Evolutionary conservation across 1,139 yeast genomes (phyloP), one percentile per base, ranked within the genome.

Genomic region (Candida freyschussii): DNA sequence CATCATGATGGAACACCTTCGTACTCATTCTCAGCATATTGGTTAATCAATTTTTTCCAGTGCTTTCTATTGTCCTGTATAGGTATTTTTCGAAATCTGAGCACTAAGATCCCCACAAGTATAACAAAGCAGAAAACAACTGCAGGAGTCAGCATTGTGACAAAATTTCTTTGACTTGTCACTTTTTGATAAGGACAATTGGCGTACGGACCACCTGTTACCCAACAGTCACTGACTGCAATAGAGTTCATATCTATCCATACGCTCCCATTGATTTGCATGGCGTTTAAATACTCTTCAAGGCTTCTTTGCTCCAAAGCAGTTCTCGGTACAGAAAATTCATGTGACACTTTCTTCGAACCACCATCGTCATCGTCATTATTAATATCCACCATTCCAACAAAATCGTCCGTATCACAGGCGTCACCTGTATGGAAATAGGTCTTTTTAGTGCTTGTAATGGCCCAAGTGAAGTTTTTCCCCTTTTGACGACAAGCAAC

Each of bases 191-290:
- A 89, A 0, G 96, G 95, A 55, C 98, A 89, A 21, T 62, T 57
- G 0, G 93, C 80, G 40, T 73, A 69, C 0, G 89, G 77, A 0
- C 96, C 95, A 3, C 95, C 96, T 1, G 76, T 60, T 3, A 87
- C 89, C 87, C 93, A 89, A 54, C 98, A 89, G 34, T 76, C 71
- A 13, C 70, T 59, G 6, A 78, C 76, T 0, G 86, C 72, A 13
- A 91, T 67, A 19, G 91, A 86, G 54, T 91, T 91, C 43, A 87
- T 48, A 55, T 87, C 91, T 4, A 87, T 72, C 97, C 97, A 91
- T 0, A 80, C 65, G 2, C 72, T 69, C 15, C 45, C 56, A 6
- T 41, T 48, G 2, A 46, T 41, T 6, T 18, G 34, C 5, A 34
- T 15, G 2, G 41, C 27, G 4, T 29, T 19, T 34, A 54, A 18